Conservation (phyloP, 768 basidiomycete species). For the Termitomyces sp. region DNA sequence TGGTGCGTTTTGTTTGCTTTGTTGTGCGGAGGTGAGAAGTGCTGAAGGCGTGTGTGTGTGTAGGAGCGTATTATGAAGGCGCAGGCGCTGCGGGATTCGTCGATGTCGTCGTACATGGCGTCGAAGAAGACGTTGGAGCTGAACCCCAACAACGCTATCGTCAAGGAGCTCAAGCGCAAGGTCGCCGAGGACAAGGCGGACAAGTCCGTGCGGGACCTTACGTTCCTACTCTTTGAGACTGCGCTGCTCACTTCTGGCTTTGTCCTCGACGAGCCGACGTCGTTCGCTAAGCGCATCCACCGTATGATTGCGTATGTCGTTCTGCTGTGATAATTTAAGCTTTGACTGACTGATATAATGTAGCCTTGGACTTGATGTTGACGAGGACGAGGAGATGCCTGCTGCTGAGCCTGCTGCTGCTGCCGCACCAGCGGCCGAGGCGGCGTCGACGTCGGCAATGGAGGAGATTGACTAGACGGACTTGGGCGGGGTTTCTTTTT, state of each 20-base stretch:
- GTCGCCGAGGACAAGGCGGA: slow-evolving; percentile 96
- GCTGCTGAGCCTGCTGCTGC: slow-evolving; percentile 36
- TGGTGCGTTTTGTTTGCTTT: slow-evolving; percentile 46
- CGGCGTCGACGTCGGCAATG: slow-evolving; percentile 78
- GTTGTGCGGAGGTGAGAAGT: not conserved
- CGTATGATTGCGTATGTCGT: slow-evolving; percentile 81
- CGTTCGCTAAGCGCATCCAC: slow-evolving; percentile 94
- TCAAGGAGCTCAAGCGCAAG: slow-evolving; percentile 95
- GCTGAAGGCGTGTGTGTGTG: slow-evolving; percentile 1
- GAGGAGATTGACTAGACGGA: slow-evolving; percentile 86
- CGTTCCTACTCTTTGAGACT: slow-evolving; percentile 96
- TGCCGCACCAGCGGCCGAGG: slow-evolving; percentile 50
- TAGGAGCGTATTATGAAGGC: slow-evolving; percentile 99
- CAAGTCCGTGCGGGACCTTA: slow-evolving; percentile 97
- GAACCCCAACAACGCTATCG: slow-evolving; percentile 86
- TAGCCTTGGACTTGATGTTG: slow-evolving; percentile 82
- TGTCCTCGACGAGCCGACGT: slow-evolving; percentile 91
- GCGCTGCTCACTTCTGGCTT: slow-evolving; percentile 94
- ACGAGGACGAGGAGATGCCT: slow-evolving; percentile 52
- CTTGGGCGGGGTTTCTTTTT: slow-evolving; percentile 18
- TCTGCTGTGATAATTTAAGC: slow-evolving; percentile 5
- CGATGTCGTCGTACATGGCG: slow-evolving; percentile 99
- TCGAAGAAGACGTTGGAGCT: slow-evolving; percentile 98
- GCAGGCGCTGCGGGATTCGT: slow-evolving; percentile 92
- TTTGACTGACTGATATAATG: not conserved